Percentiles rank a stretch among this genome's conserved stretches.
phyloP scores from a whole-genome alignment of 495 filamentous ascomycete genomes.

The Penicillium diatomitis region DNA sequence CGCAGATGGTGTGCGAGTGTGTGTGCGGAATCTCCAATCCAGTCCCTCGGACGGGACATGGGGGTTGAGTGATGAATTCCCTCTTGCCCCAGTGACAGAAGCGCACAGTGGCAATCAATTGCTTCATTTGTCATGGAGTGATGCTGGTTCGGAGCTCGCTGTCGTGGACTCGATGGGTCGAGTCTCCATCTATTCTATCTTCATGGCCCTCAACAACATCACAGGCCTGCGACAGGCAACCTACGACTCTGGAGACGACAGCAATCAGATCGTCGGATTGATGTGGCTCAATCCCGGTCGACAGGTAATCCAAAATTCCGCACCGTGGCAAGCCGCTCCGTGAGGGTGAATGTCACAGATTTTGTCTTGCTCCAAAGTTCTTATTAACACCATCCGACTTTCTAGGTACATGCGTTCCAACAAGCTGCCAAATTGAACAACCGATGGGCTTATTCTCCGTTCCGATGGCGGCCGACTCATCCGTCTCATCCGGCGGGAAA shows the following conservation, averaged over 20 bases:
- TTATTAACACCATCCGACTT: too few relatives aligned
- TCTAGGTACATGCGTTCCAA: slow-evolving; percentile 42
- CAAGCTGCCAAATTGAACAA: slow-evolving; percentile 41
- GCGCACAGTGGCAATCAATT: slow-evolving; percentile 44
- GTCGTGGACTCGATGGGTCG: slow-evolving; percentile 66
- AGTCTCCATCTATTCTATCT: slow-evolving; percentile 56
- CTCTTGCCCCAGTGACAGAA: slow-evolving; percentile 33
- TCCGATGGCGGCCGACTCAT: slow-evolving; percentile 43
- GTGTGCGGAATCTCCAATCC: slow-evolving; percentile 62
- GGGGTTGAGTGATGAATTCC: slow-evolving; percentile 57
- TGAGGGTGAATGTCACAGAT: too few relatives aligned
- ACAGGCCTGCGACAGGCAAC: slow-evolving; percentile 43
- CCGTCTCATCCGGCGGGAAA: slow-evolving; percentile 61
- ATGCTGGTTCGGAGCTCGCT: slow-evolving; percentile 63
- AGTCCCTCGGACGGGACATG: slow-evolving; percentile 64
- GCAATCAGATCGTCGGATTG: slow-evolving; percentile 68
- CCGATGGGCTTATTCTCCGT: slow-evolving; percentile 43
- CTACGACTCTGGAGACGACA: slow-evolving; percentile 57
- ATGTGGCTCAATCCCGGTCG: slow-evolving; percentile 65
- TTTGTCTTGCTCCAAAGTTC: too few relatives aligned
- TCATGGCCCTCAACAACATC: slow-evolving; percentile 58
- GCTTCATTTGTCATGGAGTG: slow-evolving; percentile 74
- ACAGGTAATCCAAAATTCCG: not conserved
- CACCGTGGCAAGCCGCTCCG: not conserved
- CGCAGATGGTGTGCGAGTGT: slow-evolving; percentile 55